Base-by-base conservation (phyloP, 163 green algal genomes). In the Prototheca wickerhamii region DNA sequence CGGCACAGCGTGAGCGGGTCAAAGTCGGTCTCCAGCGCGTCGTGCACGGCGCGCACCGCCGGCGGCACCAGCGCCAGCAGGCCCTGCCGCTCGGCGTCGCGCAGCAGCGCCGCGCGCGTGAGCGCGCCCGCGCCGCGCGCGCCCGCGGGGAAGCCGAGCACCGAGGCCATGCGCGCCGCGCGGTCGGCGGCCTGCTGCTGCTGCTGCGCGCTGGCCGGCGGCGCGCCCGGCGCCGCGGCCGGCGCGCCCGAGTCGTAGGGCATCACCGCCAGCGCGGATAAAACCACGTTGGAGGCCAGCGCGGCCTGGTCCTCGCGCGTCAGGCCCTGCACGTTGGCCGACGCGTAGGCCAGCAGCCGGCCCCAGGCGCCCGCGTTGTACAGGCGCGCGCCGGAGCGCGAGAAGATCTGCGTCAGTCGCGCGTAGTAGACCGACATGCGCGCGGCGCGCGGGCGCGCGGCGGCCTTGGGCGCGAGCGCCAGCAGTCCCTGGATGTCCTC, bases 401-500 rank as follows among this genome's bases (percentile, higher is more conserved):
- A 89, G 76, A 99, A 99, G 76, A 99, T 95, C 76, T 94, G 87
- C n/a, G 91, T 97, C 28, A 99, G 84, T 57, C 86, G 86, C 44
- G 89, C 83, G 74, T 96, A 98, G 79, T 97, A 98, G 32, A 71
- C 87, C 33, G 89, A 88, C 89, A 96, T 95, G 69, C 95, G 84
- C 69, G 89, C 85, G 51, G 90, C 83, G 55, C 87, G 78, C 8
- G 72, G 76, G 52, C 81, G 79, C 64, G 86, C 86, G 71, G 90
- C 58, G 60, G 46, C 68, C 53, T 67, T 67, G 28, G 68, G 68
- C n/a, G 68, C 61, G 33, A 95, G 76, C 30, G 74, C 61, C 30
- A 96, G 86, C 29, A 98, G 83, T 32, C 78, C 80, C 77, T 97
- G 91, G 72, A 99, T 97, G 76, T 99, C 93, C 84, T 99, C 93